These are phyloP conservation scores for Dinochytrium kinnereticum DNA, from an alignment of 371 early-diverging fungal species.

Conservation along the genomic window DNA sequence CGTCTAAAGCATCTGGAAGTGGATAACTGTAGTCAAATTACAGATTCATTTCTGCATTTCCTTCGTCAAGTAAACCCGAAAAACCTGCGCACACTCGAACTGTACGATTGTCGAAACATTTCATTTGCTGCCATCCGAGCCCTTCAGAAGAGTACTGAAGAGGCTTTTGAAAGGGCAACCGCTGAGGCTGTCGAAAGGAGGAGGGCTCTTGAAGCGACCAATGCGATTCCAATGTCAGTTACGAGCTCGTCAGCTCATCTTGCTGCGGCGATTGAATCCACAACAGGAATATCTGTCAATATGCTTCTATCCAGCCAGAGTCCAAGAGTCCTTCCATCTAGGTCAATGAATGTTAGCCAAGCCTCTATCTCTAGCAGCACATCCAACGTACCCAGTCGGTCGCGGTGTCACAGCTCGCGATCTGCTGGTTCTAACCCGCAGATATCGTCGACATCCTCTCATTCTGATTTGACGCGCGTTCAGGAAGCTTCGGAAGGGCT, in stretches of 20 bases:
- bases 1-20: not conserved
- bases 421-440: too few species aligned
- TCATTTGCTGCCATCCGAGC: not conserved
- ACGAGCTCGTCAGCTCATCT: not conserved
- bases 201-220: not conserved
- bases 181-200: not conserved
- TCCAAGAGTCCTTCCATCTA: too few species aligned
- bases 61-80: not conserved
- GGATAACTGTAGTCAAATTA: not conserved
- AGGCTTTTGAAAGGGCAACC: not conserved
- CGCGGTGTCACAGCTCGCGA: too few species aligned
- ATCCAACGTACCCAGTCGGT: too few species aligned
- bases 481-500: too few species aligned
- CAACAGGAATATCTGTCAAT: constrained; percentile 1
- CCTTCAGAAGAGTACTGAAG: not conserved
- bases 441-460: too few species aligned
- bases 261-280: not conserved
- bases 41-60: not conserved
- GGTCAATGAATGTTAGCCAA: too few species aligned
- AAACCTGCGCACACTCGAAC: not conserved
- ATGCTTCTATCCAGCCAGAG: not conserved
- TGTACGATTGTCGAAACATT: constrained; percentile 7
- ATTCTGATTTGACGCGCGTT: too few species aligned
- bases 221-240: not conserved
- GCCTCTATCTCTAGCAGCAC: too few species aligned